Evolutionary conservation across 2,329 filamentous ascomycete species (phyloP).

Genomic region (Trichoderma afroharzianum): DNA sequence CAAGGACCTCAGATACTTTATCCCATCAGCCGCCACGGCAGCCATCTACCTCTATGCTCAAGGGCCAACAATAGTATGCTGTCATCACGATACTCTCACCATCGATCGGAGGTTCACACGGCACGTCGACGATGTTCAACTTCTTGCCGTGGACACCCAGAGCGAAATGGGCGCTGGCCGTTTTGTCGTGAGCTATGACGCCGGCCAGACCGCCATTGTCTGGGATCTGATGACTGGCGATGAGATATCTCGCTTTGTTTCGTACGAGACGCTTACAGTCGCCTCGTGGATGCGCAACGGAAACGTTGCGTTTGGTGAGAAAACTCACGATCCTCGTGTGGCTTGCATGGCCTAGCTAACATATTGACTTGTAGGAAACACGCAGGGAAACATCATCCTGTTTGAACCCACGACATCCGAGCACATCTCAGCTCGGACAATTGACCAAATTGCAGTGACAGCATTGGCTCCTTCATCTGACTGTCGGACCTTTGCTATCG

Average conservation of each 20-base stretch:
- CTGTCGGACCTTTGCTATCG: slow-evolving; percentile 92
- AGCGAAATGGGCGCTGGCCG: slow-evolving; percentile 83
- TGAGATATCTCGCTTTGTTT: slow-evolving; percentile 86
- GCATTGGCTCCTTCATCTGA: slow-evolving; percentile 84
- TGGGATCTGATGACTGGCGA: slow-evolving; percentile 94
- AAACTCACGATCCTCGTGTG: background rate
- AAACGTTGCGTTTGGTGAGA: slow-evolving; percentile 90
- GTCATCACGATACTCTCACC: slow-evolving; percentile 87
- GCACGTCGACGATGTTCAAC: slow-evolving; percentile 77
- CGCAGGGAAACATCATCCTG: slow-evolving; percentile 86
- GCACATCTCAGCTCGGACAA: slow-evolving; percentile 84
- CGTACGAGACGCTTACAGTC: slow-evolving; percentile 79
- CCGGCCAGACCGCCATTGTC: slow-evolving; percentile 85
- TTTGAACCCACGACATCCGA: slow-evolving; percentile 93
- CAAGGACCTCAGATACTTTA: slow-evolving; percentile 59
- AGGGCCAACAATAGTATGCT: slow-evolving; percentile 75
- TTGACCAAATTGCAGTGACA: slow-evolving; percentile 91
- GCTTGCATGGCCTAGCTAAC: slow-evolving; percentile 20
- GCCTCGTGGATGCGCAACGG: slow-evolving; percentile 97
- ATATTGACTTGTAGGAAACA: slow-evolving; percentile 62
- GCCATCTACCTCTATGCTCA: slow-evolving; percentile 88
- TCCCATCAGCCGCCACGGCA: slow-evolving; percentile 85
- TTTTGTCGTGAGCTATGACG: slow-evolving; percentile 89
- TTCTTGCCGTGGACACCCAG: slow-evolving; percentile 85
- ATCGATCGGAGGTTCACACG: slow-evolving; percentile 82